These are phyloP conservation scores for Sclerotinia sclerotiorum DNA, from an alignment of 2,329 filamentous ascomycete species.

Conservation along the genomic window DNA sequence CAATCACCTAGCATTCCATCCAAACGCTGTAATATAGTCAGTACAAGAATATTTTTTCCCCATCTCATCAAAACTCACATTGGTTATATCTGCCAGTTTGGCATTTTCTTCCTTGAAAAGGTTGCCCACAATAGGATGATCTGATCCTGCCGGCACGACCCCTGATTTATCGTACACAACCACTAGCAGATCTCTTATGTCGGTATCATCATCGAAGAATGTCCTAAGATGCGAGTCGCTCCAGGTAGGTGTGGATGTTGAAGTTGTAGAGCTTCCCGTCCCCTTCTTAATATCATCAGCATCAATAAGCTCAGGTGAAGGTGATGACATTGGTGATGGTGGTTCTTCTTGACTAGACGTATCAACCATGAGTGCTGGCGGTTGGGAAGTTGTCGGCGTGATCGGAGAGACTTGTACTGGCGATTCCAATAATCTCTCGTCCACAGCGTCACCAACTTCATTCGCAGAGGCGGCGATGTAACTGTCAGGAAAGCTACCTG, in stretches of 20 bases:
- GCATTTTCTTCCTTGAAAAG: conserved; percentile 87
- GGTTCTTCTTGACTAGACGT: conserved; percentile 68
- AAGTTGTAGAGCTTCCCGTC: conserved; percentile 54
- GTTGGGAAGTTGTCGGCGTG: conserved; percentile 50
- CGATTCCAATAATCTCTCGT: conserved; percentile 62
- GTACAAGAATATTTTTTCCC: background rate
- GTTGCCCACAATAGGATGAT: conserved; percentile 78
- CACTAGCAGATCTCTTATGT: conserved; percentile 84
- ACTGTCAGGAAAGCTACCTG: conserved; percentile 42
- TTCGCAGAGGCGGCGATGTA: conserved; percentile 35
- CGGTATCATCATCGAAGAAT: conserved; percentile 86
- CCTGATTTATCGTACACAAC: conserved; percentile 92
- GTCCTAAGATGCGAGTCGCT: conserved; percentile 81
- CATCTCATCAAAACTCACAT: conserved; percentile 48
- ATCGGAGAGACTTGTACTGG: conserved; percentile 65
- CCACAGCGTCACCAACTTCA: conserved; percentile 40
- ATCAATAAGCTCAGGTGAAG: conserved; percentile 61
- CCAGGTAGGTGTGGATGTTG: conserved; percentile 65
- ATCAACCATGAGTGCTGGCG: conserved; percentile 68
- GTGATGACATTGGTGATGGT: conserved; percentile 62
- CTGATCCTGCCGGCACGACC: conserved; percentile 72
- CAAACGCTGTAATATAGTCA: conserved; percentile 58
- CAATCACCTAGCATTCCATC: conserved; percentile 84
- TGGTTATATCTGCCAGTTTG: conserved; percentile 81
- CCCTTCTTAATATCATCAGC: conserved; percentile 45